A percentile compares a stretch with the other conserved stretches of the same genome.
phyloP scores from a whole-genome alignment of 768 basidiomycete species.

The Russula griseocarnosa region DNA sequence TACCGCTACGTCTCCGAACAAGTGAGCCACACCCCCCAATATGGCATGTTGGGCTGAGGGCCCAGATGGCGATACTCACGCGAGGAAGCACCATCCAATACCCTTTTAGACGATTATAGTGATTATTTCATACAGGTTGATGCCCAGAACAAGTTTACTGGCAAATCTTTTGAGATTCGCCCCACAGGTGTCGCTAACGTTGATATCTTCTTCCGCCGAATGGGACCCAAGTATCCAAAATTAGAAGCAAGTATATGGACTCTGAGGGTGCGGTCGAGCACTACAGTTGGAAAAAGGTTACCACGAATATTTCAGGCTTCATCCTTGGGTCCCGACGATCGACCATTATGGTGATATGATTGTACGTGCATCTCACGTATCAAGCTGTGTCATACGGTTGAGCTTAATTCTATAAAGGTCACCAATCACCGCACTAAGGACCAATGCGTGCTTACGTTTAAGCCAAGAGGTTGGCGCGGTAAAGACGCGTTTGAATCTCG shows the following conservation, averaged over 20 bases:
- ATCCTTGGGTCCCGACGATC: conserved; percentile 73
- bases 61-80: conserved; percentile 85
- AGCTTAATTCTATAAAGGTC: conserved; percentile 41
- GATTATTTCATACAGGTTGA: conserved; percentile 58
- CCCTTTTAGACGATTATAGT: not conserved
- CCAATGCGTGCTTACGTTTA: conserved; percentile 86
- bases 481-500: conserved; percentile 90
- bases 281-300: conserved; percentile 95
- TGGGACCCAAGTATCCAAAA: conserved; percentile 58
- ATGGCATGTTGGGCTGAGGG: conserved; percentile 92
- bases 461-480: conserved; percentile 92
- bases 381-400: not conserved
- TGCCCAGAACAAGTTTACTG: conserved; percentile 95
- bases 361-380: conserved; percentile 45
- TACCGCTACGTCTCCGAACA: conserved; percentile 95
- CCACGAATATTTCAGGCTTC: conserved; percentile 86
- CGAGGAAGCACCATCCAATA: conserved; percentile 49
- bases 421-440: conserved; percentile 91
- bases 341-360: conserved; percentile 83
- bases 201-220: conserved; percentile 73
- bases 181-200: conserved; percentile 94
- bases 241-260: conserved; percentile 31
- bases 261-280: conserved; percentile 66
- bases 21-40: conserved; percentile 96
- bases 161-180: conserved; percentile 92